Conservation (phyloP, 306 rosid genomes). For the Gastrolobium bilobum region DNA sequence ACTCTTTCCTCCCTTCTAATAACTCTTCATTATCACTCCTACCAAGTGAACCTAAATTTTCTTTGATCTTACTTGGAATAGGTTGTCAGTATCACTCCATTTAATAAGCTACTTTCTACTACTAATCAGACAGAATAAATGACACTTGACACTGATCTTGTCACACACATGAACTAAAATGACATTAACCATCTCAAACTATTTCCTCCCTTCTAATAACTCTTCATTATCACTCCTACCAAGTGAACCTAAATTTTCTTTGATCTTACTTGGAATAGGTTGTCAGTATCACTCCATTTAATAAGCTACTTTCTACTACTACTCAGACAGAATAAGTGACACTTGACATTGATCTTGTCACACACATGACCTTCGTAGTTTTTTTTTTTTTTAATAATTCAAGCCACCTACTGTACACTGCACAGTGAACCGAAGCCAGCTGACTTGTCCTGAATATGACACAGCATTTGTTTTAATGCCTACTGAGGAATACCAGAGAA, state of each 20-base stretch:
- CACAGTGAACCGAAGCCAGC: conserved; percentile 29
- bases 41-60: conserved; percentile 23
- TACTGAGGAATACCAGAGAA: conserved; percentile 32
- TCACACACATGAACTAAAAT: no score
- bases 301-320: conserved; percentile 23
- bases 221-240: conserved; percentile 17
- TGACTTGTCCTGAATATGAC: conserved; percentile 11
- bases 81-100: conserved; percentile 14
- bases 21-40: conserved; percentile 16
- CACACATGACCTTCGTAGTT: background rate
- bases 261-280: conserved; percentile 34
- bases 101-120: conserved; percentile 24
- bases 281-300: conserved; percentile 2
- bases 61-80: conserved; percentile 27
- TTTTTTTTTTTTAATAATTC: background rate
- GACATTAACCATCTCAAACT: background rate
- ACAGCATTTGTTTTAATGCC: conserved; percentile 6
- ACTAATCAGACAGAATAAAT: conserved; percentile 6
- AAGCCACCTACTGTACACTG: background rate
- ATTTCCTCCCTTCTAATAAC: conserved; percentile 15
- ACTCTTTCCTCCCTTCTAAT: conserved; percentile 9
- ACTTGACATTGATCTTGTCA: conserved; percentile 30
- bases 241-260: conserved; percentile 19
- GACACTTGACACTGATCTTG: conserved; percentile 32
- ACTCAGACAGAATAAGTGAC: conserved; percentile 9